Evolutionary conservation across 2,329 filamentous ascomycete species (phyloP).

Genomic region (Blastomyces percursus): DNA sequence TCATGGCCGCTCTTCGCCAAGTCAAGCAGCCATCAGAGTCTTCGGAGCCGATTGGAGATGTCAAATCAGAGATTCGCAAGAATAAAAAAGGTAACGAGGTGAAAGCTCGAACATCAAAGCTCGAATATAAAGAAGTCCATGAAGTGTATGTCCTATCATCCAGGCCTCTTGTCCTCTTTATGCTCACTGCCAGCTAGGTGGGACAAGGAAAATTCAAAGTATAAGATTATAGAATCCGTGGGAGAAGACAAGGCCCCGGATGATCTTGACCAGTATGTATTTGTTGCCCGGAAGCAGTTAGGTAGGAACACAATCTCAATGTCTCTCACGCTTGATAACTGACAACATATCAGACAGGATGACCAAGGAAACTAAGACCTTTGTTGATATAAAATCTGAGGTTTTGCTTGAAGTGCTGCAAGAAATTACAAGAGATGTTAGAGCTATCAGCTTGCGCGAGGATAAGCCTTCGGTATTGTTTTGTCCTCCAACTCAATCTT

Average conservation of each 20-base stretch:
- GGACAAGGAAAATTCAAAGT: slow-evolving; percentile 21
- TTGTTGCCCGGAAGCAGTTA: too few species aligned
- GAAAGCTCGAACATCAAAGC: slow-evolving; percentile 15
- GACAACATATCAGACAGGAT: slow-evolving; percentile 19
- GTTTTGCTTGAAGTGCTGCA: slow-evolving; percentile 23
- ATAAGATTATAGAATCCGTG: slow-evolving; percentile 20
- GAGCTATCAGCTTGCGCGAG: too few species aligned
- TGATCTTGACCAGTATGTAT: too few species aligned
- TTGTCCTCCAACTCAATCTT: too few species aligned
- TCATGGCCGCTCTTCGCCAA: slow-evolving; percentile 1
- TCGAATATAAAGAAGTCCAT: slow-evolving; percentile 16
- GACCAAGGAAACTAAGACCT: slow-evolving; percentile 17
- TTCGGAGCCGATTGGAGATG: too few species aligned
- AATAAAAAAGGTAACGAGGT: neutral
- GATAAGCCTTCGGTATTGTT: too few species aligned
- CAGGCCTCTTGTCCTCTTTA: slow-evolving; percentile 9
- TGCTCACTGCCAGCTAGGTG: slow-evolving; percentile 15
- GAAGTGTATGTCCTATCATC: slow-evolving; percentile 15
- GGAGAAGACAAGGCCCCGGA: slow-evolving; percentile 13
- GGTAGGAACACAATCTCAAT: too few species aligned
- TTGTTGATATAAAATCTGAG: slow-evolving; percentile 26
- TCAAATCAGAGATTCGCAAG: neutral
- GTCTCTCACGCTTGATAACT: too few species aligned
- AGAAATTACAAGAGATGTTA: too few species aligned
- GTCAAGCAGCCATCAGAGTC: slow-evolving; percentile 3